Conservation (phyloP, 2,329 filamentous ascomycete species). For the Colletotrichum navitas region DNA sequence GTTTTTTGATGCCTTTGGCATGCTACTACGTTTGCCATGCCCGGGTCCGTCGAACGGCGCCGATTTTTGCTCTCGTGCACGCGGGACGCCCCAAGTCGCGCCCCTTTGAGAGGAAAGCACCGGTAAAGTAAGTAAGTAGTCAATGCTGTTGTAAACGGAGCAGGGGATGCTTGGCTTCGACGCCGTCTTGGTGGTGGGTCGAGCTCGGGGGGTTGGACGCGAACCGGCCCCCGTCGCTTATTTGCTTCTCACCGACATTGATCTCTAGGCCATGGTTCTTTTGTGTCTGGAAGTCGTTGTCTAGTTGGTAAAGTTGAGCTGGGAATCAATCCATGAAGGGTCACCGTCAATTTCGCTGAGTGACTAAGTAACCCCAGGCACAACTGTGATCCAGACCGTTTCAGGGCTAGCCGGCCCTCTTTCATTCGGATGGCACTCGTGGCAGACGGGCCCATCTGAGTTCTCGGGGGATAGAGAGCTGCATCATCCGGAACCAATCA, state of each 20-base stretch:
- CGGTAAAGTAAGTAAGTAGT: no score
- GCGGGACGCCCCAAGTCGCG: neutral
- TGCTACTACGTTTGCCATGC: neutral
- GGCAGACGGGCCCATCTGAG: neutral
- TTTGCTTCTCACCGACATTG: neutral
- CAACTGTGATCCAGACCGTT: neutral
- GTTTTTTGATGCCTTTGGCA: neutral
- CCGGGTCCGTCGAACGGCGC: neutral
- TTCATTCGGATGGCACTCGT: neutral
- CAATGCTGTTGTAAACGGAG: neutral
- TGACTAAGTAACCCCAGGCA: neutral
- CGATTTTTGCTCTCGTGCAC: neutral
- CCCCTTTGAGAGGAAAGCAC: neutral
- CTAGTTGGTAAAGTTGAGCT: neutral
- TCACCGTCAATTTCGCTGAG: neutral
- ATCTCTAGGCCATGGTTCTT: neutral
- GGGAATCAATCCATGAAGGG: neutral
- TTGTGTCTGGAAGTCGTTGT: neutral
- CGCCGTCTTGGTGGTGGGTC: neutral
- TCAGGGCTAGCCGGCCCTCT: neutral
- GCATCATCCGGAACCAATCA: neutral
- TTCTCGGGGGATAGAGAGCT: neutral
- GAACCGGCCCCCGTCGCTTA: neutral
- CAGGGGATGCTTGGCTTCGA: conserved; percentile 3
- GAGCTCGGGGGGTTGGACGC: neutral